A percentile compares a stretch with the other conserved stretches of the same genome.
phyloP scores from a whole-genome alignment of 306 rosid species.

The Vigna radiata region DNA sequence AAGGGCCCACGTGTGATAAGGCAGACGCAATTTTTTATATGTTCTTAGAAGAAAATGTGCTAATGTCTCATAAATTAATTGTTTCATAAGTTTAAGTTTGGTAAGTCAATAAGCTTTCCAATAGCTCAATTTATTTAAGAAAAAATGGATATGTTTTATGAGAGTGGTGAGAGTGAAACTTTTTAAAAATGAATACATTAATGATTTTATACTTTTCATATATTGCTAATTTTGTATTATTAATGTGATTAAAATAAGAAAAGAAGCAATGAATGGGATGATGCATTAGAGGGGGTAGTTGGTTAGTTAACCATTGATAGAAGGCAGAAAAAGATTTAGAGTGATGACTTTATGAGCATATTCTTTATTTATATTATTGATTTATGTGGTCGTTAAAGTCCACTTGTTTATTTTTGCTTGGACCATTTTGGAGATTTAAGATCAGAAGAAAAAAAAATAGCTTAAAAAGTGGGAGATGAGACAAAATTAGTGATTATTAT shows the following conservation, averaged over 20 bases:
- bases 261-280: not conserved
- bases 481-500: conserved; percentile 44
- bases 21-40: too few species aligned
- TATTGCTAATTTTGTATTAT: not conserved
- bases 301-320: conserved; percentile 33
- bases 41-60: too few species aligned
- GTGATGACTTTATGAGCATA: conserved; percentile 28
- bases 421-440: conserved; percentile 19
- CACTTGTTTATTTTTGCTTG: conserved; percentile 21
- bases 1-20: too few species aligned
- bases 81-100: too few species aligned
- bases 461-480: conserved; percentile 35
- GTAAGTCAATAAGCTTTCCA: too few species aligned
- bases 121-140: too few species aligned
- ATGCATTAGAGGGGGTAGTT: conserved; percentile 41
- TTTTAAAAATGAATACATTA: too few species aligned
- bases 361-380: conserved; percentile 32
- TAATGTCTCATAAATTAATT: too few species aligned
- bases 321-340: not conserved
- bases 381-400: conserved; percentile 28
- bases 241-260: conserved; percentile 12
- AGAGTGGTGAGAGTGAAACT: too few species aligned
- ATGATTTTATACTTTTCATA: not conserved
- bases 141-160: too few species aligned
- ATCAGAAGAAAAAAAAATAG: not conserved